These are phyloP conservation scores for Inonotus obliquus DNA, from an alignment of 1,284 basidiomycete species.

Conservation along the genomic window DNA sequence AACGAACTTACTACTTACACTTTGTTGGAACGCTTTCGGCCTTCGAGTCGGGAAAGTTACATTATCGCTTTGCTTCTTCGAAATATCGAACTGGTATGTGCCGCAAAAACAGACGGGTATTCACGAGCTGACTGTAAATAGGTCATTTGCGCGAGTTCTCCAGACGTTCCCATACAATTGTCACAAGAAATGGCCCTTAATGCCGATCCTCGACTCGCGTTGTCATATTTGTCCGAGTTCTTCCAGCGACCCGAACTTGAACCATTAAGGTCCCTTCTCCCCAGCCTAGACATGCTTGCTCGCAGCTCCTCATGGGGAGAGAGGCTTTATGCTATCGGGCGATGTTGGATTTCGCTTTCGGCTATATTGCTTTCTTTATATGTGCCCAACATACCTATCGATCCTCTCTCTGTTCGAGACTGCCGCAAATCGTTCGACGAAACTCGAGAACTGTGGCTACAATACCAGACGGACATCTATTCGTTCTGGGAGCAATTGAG, in stretches of 20 bases:
- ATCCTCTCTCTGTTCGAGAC: slow-evolving; percentile 74
- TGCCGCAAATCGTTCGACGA: slow-evolving; percentile 32
- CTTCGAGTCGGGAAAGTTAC: background rate
- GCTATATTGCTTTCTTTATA: slow-evolving; percentile 65
- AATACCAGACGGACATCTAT: slow-evolving; percentile 6
- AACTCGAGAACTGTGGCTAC: slow-evolving; percentile 1
- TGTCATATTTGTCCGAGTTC: background rate
- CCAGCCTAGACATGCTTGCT: background rate
- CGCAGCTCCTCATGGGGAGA: background rate
- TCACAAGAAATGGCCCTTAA: background rate
- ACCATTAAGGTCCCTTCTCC: background rate
- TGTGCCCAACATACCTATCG: slow-evolving; percentile 83
- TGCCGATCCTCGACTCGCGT: background rate
- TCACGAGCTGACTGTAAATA: background rate
- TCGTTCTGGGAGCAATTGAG: slow-evolving; percentile 49
- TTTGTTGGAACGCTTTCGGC: background rate
- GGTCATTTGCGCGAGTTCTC: slow-evolving; percentile 3
- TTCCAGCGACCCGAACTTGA: background rate
- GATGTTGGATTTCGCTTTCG: slow-evolving; percentile 65
- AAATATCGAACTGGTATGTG: slow-evolving; percentile 5
- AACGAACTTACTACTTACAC: background rate
- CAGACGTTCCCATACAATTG: background rate
- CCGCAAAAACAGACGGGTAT: background rate
- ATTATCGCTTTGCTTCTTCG: background rate
- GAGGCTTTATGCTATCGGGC: slow-evolving; percentile 14